Evolutionary conservation across 1,139 yeast species (phyloP).

Genomic region (Blastobotrys persicus): DNA sequence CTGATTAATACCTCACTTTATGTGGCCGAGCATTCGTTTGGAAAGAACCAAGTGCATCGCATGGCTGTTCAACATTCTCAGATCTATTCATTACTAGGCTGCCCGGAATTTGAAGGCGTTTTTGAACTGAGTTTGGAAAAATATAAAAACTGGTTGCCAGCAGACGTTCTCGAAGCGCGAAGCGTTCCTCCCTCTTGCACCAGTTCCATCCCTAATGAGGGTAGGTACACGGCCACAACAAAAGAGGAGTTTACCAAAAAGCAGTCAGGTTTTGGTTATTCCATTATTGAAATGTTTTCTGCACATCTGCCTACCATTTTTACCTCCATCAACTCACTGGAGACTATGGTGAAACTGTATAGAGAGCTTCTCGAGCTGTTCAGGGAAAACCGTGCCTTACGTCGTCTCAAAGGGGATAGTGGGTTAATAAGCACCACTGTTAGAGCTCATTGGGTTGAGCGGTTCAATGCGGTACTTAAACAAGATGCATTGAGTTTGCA

Average conservation of each 20-base stretch:
- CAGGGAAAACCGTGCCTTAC: constrained; percentile 22
- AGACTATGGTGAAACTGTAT: constrained; percentile 24
- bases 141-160: constrained; percentile 75
- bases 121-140: constrained; percentile 54
- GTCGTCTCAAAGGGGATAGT: constrained; percentile 15
- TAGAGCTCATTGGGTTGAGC: constrained; percentile 23
- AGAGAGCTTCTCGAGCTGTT: constrained; percentile 22
- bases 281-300: constrained; percentile 15
- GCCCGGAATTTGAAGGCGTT: constrained; percentile 25
- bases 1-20: constrained; percentile 24
- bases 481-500: constrained; percentile 7
- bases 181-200: constrained; percentile 23
- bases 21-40: constrained; percentile 24
- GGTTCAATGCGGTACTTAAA: constrained; percentile 21
- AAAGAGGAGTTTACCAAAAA: constrained; percentile 13
- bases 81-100: constrained; percentile 26
- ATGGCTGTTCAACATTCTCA: constrained; percentile 21
- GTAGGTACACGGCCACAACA: constrained; percentile 17
- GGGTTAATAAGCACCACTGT: constrained; percentile 21
- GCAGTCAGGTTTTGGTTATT: constrained; percentile 19
- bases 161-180: constrained; percentile 71
- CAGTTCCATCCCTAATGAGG: constrained; percentile 18
- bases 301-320: constrained; percentile 19
- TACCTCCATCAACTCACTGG: constrained; percentile 16
- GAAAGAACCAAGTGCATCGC: constrained; percentile 25